A percentile compares a stretch with the other conserved stretches of the same genome.
Evolutionary conservation across 192 early-diverging fungal genomes (phyloP).

Genomic region (Umbelopsis sp.): DNA sequence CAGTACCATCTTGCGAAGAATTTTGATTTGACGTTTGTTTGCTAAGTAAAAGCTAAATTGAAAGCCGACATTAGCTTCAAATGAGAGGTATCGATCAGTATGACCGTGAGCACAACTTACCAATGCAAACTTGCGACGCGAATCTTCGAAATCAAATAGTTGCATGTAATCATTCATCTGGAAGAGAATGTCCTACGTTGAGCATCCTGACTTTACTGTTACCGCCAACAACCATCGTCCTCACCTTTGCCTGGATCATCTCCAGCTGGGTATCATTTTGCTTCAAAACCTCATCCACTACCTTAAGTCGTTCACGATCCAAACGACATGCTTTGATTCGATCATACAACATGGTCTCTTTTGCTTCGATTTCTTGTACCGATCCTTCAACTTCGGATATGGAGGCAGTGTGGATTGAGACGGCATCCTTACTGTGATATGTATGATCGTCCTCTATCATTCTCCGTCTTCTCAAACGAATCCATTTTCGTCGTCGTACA

Average conservation of each 20-base stretch:
- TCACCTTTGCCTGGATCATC: constrained; percentile 27
- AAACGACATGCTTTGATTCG: constrained; percentile 19
- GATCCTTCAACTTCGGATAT: no score
- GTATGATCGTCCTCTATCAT: background rate
- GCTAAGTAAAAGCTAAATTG: background rate
- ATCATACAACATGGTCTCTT: background rate
- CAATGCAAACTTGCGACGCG: constrained; percentile 35
- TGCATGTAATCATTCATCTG: constrained; percentile 36
- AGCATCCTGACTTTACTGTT: no score
- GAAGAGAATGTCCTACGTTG: background rate
- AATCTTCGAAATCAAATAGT: constrained; percentile 45
- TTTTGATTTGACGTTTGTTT: background rate
- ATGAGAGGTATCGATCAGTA: background rate
- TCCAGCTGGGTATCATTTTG: constrained; percentile 23
- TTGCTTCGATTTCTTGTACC: background rate
- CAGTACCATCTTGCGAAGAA: background rate
- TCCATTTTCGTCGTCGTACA: constrained; percentile 55
- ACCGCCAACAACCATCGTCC: background rate
- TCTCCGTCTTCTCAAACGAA: constrained; percentile 37
- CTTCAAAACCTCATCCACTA: constrained; percentile 14
- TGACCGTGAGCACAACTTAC: constrained; percentile 27
- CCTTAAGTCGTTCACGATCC: constrained; percentile 34
- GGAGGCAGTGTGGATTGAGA: background rate
- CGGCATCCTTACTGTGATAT: background rate
- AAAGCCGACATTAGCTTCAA: background rate